Evolutionary conservation across 1,284 basidiomycete genomes (phyloP).

Genomic region (Agaricales sp.): DNA sequence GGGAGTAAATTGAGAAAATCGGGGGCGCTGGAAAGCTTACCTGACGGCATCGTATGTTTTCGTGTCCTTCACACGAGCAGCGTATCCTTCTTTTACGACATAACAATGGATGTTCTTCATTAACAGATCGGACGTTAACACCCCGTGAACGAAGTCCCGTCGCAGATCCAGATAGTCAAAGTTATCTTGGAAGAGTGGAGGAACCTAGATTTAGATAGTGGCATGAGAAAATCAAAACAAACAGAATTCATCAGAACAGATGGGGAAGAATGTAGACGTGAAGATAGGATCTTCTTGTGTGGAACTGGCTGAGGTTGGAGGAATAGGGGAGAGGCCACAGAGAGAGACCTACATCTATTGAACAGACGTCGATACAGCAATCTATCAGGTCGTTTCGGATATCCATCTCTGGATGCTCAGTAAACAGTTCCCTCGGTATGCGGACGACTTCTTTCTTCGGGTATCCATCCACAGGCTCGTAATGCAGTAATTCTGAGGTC

Average conservation of each 20-base stretch:
- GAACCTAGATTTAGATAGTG: slow-evolving; percentile 54
- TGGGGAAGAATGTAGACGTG: no score
- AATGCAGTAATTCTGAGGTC: slow-evolving; percentile 72
- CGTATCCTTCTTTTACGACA: slow-evolving; percentile 78
- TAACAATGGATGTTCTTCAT: slow-evolving; percentile 94
- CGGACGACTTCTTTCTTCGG: slow-evolving; percentile 46
- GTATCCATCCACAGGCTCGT: slow-evolving; percentile 60
- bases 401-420: slow-evolving; percentile 64
- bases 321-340: slow-evolving; percentile 3
- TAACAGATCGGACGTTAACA: slow-evolving; percentile 90
- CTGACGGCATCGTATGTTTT: slow-evolving; percentile 84
- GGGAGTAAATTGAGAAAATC: slow-evolving; percentile 21
- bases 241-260: no score
- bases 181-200: slow-evolving; percentile 96
- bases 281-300: no score
- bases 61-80: slow-evolving; percentile 83
- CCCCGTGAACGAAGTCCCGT: slow-evolving; percentile 91
- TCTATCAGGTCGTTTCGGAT: slow-evolving; percentile 83
- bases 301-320: no score
- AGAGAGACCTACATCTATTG: slow-evolving; percentile 60
- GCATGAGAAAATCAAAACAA: slow-evolving; percentile 3
- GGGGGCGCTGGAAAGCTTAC: slow-evolving; percentile 15
- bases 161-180: slow-evolving; percentile 95
- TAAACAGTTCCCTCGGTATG: slow-evolving; percentile 64
- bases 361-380: slow-evolving; percentile 86